A percentile compares a stretch with the other conserved stretches of the same genome.
Conservation (phyloP, 1,284 basidiomycete species). For the Ceratobasidium theobromae region DNA sequence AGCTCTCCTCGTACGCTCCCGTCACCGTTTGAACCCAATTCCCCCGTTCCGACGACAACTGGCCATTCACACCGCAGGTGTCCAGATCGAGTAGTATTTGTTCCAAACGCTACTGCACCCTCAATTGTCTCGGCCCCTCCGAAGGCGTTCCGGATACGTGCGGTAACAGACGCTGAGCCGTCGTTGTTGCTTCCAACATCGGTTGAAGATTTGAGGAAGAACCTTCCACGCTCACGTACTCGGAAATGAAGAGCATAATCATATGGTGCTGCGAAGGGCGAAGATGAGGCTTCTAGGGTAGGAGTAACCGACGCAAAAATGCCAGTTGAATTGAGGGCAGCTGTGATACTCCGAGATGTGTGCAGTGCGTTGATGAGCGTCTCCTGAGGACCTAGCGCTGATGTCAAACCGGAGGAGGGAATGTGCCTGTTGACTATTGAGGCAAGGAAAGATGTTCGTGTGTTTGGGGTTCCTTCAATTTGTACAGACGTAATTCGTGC, state of each 20-base stretch:
- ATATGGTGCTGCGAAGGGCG: conserved; percentile 57
- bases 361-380: conserved; percentile 68
- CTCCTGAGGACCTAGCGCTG: conserved; percentile 40
- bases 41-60: conserved; percentile 3
- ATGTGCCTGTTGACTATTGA: conserved; percentile 74
- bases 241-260: conserved; percentile 86
- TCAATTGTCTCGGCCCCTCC: conserved; percentile 91
- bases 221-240: conserved; percentile 76
- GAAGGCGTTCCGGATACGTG: conserved; percentile 81
- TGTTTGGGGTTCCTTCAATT: conserved; percentile 72
- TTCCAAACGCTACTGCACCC: conserved; percentile 81
- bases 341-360: conserved; percentile 65
- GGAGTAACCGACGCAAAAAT: conserved; percentile 75
- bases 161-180: conserved; percentile 71
- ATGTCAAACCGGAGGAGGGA: conserved; percentile 39
- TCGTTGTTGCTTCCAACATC: conserved; percentile 89
- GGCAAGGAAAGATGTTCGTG: conserved; percentile 77
- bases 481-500: conserved; percentile 73
- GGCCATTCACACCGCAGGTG: conserved; percentile 68
- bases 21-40: neutral
- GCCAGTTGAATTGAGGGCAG: conserved; percentile 67
- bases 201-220: conserved; percentile 84
- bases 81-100: conserved; percentile 73
- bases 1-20: conserved; percentile 60
- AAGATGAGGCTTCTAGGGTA: conserved; percentile 64